phyloP scores from a whole-genome alignment of 495 filamentous ascomycete genomes.

The Talaromyces thailandensis region DNA sequence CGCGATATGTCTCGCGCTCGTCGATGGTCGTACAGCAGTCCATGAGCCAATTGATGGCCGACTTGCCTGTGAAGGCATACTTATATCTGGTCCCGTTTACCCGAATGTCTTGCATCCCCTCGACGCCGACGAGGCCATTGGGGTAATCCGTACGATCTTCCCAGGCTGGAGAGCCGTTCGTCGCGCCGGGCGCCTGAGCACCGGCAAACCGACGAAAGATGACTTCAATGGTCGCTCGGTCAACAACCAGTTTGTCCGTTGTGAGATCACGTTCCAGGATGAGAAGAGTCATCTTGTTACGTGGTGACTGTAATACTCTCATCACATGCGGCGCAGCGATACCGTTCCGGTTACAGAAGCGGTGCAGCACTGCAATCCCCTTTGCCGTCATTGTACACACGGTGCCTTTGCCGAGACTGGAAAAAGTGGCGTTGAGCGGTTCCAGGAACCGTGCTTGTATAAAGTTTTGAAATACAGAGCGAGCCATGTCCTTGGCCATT shows the following conservation, averaged over 20 bases:
- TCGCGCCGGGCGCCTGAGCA: constrained; percentile 63
- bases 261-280: constrained; percentile 65
- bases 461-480: constrained; percentile 74
- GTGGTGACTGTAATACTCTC: constrained; percentile 53
- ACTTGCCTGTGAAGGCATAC: constrained; percentile 69
- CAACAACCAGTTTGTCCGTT: constrained; percentile 70
- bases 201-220: constrained; percentile 76
- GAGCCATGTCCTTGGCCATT: constrained; percentile 88
- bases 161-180: constrained; percentile 46
- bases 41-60: constrained; percentile 76
- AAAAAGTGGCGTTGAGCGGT: constrained; percentile 64
- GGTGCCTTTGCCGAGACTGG: constrained; percentile 58
- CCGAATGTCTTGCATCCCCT: constrained; percentile 65
- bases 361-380: constrained; percentile 68
- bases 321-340: constrained; percentile 75
- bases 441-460: constrained; percentile 79
- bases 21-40: constrained; percentile 84
- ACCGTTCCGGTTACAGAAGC: constrained; percentile 77
- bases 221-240: constrained; percentile 72
- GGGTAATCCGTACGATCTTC: constrained; percentile 75
- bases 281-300: constrained; percentile 66
- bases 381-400: constrained; percentile 86
- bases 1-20: constrained; percentile 61
- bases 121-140: constrained; percentile 72
- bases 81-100: constrained; percentile 44